Base-by-base conservation (phyloP, 768 basidiomycete genomes). In the Leccinum truebloodii region DNA sequence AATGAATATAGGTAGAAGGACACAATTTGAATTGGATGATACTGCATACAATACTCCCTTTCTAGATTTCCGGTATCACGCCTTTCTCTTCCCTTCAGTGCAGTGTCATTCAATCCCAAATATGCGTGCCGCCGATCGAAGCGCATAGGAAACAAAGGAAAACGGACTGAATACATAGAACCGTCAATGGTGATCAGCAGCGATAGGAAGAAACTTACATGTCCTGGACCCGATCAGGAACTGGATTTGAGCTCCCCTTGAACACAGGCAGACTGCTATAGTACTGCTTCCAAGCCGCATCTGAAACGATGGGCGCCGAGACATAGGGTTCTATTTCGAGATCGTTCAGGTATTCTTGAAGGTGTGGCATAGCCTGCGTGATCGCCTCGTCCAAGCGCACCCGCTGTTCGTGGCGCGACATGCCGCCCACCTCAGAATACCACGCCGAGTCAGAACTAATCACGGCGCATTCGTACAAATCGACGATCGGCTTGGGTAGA, bases 221-320 rank as follows among this genome's bases (percentile, higher is more conserved):
- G 70, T 78, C 78, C 63, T 79, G 80, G 51, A 78, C 68, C 28
- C 73, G 74, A 52, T 77, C 74, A 35, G 73, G 62, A 56, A 73
- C 69, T 28, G 79, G 76, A 54, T 70, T 48, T 2, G 81, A 79
- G 50, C 75, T 75, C 9, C 81, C 81, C 55, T 75, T 74, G 67
- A 79, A 79, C 14, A 76, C 75, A 39, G 80, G 74, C 51, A 84
- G 68, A 13, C 61, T 62, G 18, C 63, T 63, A 13, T 79, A 59
- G 68, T 83, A 84, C 14, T 69, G 66, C 62, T 84, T 83, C 84
- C 83, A 86, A 32, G 72, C 59, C 28, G 66, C 73, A 63, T 83
- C 82, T 34, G 82, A 80, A 14, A 83, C 76, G 58, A 86, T 83
- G 18, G 83, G 83, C 14, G 83, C 84, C 54, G 76, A 76, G 56